Conservation (phyloP, 352 stramenopile species). For the Pythium insidiosum region DNA sequence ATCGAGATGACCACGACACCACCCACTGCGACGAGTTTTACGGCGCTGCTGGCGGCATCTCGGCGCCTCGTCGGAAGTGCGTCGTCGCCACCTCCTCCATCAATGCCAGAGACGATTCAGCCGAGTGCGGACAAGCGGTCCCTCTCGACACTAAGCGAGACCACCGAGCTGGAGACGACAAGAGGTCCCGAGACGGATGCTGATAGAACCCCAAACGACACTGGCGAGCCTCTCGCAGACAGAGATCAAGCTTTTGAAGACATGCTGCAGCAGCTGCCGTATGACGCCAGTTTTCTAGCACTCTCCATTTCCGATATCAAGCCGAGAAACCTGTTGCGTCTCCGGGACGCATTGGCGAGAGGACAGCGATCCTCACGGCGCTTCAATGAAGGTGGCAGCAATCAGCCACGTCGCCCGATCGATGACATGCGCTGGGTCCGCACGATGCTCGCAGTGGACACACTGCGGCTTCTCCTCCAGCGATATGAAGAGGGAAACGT, state of each 20-base stretch:
- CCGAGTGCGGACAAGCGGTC: not conserved
- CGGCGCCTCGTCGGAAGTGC: slow-evolving; percentile 8
- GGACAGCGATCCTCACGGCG: not conserved
- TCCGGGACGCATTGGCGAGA: slow-evolving; percentile 19
- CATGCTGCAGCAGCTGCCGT: slow-evolving; percentile 27
- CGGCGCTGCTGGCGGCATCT: slow-evolving; percentile 9
- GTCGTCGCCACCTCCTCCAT: not conserved
- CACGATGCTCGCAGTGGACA: slow-evolving; percentile 31
- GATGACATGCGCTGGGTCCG: slow-evolving; percentile 20
- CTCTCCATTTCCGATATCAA: slow-evolving; percentile 22
- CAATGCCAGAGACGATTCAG: slow-evolving; percentile 2
- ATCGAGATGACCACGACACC: not conserved
- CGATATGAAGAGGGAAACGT: slow-evolving; percentile 21
- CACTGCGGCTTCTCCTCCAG: slow-evolving; percentile 24
- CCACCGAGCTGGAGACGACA: not conserved
- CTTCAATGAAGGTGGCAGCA: not conserved
- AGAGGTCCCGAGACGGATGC: not conserved
- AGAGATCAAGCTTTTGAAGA: slow-evolving; percentile 16
- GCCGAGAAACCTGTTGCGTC: slow-evolving; percentile 16
- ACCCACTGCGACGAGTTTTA: slow-evolving; percentile 10
- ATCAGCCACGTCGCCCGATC: not conserved
- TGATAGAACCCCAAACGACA: no score
- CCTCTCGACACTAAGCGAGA: not conserved
- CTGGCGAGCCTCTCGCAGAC: not conserved
- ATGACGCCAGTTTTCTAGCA: slow-evolving; percentile 18